Evolutionary conservation across 139 green algal species (phyloP).

Genomic region (Coelastrella sp.): DNA sequence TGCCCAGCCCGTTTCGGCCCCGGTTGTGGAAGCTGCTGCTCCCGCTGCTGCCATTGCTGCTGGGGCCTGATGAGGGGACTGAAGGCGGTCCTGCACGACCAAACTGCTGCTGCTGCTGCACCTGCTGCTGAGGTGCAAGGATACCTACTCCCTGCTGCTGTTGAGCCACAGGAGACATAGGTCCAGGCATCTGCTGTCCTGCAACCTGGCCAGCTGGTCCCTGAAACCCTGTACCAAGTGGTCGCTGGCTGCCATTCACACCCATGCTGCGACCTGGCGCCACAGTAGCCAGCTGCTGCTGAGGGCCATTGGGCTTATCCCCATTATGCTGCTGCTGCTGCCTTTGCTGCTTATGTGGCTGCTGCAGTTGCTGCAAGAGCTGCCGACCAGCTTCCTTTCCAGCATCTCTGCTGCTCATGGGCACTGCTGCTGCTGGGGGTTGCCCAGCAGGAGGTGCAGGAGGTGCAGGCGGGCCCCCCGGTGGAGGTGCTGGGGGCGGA

Average conservation of each 20-base stretch:
- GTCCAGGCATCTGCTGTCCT: background rate
- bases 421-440: background rate
- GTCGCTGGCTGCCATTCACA: background rate
- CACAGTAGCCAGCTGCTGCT: background rate
- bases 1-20: background rate
- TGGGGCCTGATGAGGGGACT: background rate
- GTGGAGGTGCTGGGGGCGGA: background rate
- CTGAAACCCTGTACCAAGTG: background rate
- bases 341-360: background rate
- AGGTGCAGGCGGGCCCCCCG: background rate
- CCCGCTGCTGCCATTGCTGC: conserved; percentile 10
- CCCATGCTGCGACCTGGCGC: background rate
- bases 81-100: background rate
- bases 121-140: background rate
- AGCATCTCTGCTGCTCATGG: background rate
- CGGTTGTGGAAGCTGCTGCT: conserved; percentile 5
- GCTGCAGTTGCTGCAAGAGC: conserved; percentile 20
- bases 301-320: background rate
- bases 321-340: background rate
- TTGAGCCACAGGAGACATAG: too few species aligned
- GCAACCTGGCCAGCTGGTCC: background rate
- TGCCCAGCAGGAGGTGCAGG: background rate
- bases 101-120: background rate
- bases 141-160: background rate
- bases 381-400: background rate